A percentile compares a stretch with the other conserved stretches of the same genome.
phyloP scores from a whole-genome alignment of 2,329 filamentous ascomycete genomes.

The Paecilomyces variotii region DNA sequence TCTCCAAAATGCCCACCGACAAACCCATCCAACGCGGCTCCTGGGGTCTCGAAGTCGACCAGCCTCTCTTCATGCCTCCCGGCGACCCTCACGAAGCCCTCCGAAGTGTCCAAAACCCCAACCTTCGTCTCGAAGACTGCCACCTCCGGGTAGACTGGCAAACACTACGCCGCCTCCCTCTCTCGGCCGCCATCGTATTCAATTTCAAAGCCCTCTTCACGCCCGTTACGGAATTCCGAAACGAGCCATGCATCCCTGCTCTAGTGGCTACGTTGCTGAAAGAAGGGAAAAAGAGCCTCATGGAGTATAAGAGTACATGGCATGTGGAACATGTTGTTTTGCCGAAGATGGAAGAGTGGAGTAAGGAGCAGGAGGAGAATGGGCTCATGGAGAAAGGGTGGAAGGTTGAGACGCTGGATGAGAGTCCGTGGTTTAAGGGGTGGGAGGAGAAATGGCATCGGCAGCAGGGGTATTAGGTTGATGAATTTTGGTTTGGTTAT shows the following conservation, averaged over 20 bases:
- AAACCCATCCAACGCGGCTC: conserved; percentile 75
- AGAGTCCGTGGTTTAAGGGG: conserved; percentile 66
- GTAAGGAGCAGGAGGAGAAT: conserved; percentile 56
- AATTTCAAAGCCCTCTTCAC: conserved; percentile 88
- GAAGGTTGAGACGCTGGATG: conserved; percentile 61
- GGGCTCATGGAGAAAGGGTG: conserved; percentile 55
- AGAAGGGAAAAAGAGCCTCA: conserved; percentile 60
- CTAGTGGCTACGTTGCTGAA: conserved; percentile 60
- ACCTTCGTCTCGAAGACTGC: conserved; percentile 51
- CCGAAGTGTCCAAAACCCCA: conserved; percentile 50
- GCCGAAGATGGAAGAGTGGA: conserved; percentile 56
- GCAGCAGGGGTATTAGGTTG: conserved; percentile 50
- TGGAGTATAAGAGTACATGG: conserved; percentile 78
- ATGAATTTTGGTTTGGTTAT: neutral
- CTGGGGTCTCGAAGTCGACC: conserved; percentile 71
- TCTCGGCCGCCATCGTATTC: conserved; percentile 70
- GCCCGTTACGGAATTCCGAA: conserved; percentile 57
- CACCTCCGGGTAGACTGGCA: conserved; percentile 81
- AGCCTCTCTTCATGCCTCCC: conserved; percentile 66
- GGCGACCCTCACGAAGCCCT: conserved; percentile 57
- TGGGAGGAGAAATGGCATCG: conserved; percentile 69
- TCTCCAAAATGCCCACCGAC: conserved; percentile 66
- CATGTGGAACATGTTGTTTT: conserved; percentile 67
- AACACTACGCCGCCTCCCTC: conserved; percentile 67
- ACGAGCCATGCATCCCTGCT: conserved; percentile 66